A percentile compares a stretch with the other conserved stretches of the same genome.
These are phyloP conservation scores for Rhodotorula babjevae DNA, from an alignment of 768 basidiomycete genomes.

Conservation along the genomic window DNA sequence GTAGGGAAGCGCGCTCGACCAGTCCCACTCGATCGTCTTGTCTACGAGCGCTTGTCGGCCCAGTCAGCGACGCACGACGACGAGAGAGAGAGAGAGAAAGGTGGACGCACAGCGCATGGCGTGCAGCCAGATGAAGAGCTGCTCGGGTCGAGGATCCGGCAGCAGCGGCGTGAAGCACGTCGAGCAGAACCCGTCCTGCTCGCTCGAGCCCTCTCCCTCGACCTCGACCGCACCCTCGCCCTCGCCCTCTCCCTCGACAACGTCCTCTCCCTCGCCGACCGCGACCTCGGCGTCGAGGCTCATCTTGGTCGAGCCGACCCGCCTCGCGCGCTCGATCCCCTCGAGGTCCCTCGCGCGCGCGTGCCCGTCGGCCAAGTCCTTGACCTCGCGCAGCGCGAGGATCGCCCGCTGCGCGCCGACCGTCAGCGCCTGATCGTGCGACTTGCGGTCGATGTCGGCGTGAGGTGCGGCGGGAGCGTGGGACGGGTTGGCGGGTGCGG, in stretches of 20 bases:
- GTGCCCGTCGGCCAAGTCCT: constrained; percentile 87
- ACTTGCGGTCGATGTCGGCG: constrained; percentile 20
- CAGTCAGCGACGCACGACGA: constrained; percentile 46
- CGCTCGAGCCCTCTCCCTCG: not conserved
- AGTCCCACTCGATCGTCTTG: constrained; percentile 72
- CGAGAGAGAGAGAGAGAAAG: constrained; percentile 70
- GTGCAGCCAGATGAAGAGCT: constrained; percentile 91
- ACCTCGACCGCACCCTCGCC: not conserved
- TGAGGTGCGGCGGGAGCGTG: not conserved
- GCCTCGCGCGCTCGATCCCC: constrained; percentile 48
- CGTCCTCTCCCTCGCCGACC: not conserved
- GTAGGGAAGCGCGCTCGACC: constrained; percentile 77
- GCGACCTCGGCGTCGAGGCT: not conserved
- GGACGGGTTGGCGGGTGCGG: constrained; percentile 2
- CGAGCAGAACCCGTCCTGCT: constrained; percentile 59
- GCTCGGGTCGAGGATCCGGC: constrained; percentile 87
- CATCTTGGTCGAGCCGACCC: not conserved
- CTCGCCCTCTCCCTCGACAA: not conserved
- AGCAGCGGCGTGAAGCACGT: constrained; percentile 90
- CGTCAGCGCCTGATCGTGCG: constrained; percentile 67
- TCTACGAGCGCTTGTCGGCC: constrained; percentile 44
- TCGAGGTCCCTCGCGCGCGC: constrained; percentile 80
- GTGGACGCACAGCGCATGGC: constrained; percentile 59
- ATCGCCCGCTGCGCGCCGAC: constrained; percentile 73
- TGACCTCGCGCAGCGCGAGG: constrained; percentile 71